Base-by-base conservation (phyloP, 495 filamentous ascomycete species). In the Pseudoneurospora amorphoporcata region DNA sequence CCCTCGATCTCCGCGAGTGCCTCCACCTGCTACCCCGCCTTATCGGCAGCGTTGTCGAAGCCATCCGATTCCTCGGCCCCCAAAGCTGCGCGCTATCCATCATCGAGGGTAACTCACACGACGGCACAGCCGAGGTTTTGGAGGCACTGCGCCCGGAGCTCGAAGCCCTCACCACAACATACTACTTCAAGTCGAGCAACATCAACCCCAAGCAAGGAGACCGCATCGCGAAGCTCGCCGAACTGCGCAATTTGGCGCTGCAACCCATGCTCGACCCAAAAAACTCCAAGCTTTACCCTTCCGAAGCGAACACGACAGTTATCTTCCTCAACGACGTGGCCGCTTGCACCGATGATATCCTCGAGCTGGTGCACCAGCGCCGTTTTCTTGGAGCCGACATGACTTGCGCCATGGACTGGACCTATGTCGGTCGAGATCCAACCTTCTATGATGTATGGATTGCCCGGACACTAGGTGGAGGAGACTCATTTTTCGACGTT, bases 341-440 rank as follows among this genome's bases (percentile, higher is more conserved):
- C 42, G 69, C 82, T 23, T 88, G 86, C 74, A 70, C 78, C n/a
- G 83, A 87, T 45, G 86, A 88, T 77, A 83, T 87, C 32, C 81
- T 87, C 23, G 86, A 88, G 74, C 72, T 88, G 0, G 71, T 84
- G 2, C 84, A 85, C 71, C 85, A 87, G 71, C 81, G 80, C 29
- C 47, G 38, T 7, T 71, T 68, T 14, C 86, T 85, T 23, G 72
- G 76, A 10, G 86, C 87, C 16, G 80, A 87, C 76, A 86, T 87
- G 84, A 81, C 80, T 5, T 88, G 86, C 75, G 84, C 79, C 9
- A 85, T 88, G 81, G 86, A 87, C 75, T 88, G 86, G 85, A 81
- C 79, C 29, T 81, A 80, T 74, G 76, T 78, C 29, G 82, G 77
- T 3, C n/a, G 5, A 4, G 41, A 70, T 35, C 82, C 81, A 4